A percentile compares a stretch with the other conserved stretches of the same genome.
Conservation (phyloP, 1,284 basidiomycete species). For the Psilocybe mexicana region DNA sequence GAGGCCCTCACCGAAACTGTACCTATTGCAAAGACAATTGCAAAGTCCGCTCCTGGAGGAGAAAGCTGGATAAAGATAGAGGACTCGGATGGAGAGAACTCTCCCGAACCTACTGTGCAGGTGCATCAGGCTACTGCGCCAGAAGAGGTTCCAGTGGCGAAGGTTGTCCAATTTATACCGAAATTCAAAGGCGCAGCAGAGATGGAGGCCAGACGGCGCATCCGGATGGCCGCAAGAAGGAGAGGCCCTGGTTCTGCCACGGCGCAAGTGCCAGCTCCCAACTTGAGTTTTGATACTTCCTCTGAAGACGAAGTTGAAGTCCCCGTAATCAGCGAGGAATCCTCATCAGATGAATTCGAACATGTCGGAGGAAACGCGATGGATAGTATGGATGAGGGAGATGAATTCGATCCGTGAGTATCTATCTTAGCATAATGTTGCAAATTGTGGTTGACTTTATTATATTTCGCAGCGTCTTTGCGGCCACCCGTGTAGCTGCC, state of each 20-base stretch:
- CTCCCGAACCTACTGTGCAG: slow-evolving; percentile 35
- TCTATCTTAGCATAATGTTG: neutral
- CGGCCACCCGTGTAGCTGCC: slow-evolving; percentile 46
- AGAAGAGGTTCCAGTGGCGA: slow-evolving; percentile 45
- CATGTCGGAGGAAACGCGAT: slow-evolving; percentile 52
- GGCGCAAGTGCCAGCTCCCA: slow-evolving; percentile 35
- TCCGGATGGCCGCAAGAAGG: slow-evolving; percentile 61
- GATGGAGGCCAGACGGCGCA: slow-evolving; percentile 69
- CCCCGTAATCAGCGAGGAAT: slow-evolving; percentile 43
- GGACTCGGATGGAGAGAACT: slow-evolving; percentile 19
- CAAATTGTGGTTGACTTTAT: neutral
- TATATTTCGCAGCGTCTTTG: slow-evolving; percentile 43
- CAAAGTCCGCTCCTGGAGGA: slow-evolving; percentile 23
- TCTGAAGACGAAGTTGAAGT: slow-evolving; percentile 50
- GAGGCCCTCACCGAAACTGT: slow-evolving; percentile 29
- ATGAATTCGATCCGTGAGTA: slow-evolving; percentile 75
- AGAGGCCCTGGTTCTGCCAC: slow-evolving; percentile 39
- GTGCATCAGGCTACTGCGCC: slow-evolving; percentile 40
- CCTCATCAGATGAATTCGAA: slow-evolving; percentile 60
- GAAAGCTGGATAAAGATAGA: slow-evolving; percentile 31
- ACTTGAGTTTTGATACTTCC: slow-evolving; percentile 57
- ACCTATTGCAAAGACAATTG: slow-evolving; percentile 26
- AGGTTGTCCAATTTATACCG: slow-evolving; percentile 63
- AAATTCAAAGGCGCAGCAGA: slow-evolving; percentile 76
- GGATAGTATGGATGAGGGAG: slow-evolving; percentile 62